Percentiles rank a stretch among this genome's conserved stretches.
phyloP scores from a whole-genome alignment of 2,329 filamentous ascomycete species.

The Pseudodiploospora longispora region DNA sequence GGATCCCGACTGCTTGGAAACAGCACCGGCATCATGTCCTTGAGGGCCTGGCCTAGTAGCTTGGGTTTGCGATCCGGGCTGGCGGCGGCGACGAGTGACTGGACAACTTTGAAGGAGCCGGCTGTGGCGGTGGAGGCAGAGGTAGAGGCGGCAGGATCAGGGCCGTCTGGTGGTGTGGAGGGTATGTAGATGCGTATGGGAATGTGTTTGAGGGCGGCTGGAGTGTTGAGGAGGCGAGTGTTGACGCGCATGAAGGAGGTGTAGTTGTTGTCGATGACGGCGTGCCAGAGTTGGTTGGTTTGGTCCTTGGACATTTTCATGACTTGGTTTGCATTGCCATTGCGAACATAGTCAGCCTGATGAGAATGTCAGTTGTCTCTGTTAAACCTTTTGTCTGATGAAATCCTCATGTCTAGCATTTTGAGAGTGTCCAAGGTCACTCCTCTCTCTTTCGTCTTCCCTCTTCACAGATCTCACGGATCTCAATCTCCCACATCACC shows the following conservation, averaged over 20 bases:
- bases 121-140: constrained; percentile 17
- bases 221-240: constrained; percentile 65
- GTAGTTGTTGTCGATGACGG: constrained; percentile 72
- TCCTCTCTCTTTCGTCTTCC: too few relatives aligned
- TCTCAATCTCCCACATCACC: too few relatives aligned
- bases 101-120: constrained; percentile 62
- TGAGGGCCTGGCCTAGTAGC: constrained; percentile 67
- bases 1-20: constrained; percentile 84
- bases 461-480: too few relatives aligned
- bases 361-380: not conserved
- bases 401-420: not conserved
- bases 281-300: constrained; percentile 73
- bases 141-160: constrained; percentile 21
- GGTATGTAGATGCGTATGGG: constrained; percentile 84
- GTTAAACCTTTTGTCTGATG: too few relatives aligned
- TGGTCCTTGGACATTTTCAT: constrained; percentile 83
- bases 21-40: constrained; percentile 64
- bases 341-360: constrained; percentile 75
- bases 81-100: constrained; percentile 58
- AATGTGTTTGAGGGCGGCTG: constrained; percentile 70
- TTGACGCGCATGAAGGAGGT: constrained; percentile 65
- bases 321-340: constrained; percentile 80
- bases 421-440: not conserved
- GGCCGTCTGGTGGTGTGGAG: constrained; percentile 42
- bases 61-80: constrained; percentile 31